Conservation (phyloP, 352 stramenopile species). For the Globisporangium paroecandrum region DNA sequence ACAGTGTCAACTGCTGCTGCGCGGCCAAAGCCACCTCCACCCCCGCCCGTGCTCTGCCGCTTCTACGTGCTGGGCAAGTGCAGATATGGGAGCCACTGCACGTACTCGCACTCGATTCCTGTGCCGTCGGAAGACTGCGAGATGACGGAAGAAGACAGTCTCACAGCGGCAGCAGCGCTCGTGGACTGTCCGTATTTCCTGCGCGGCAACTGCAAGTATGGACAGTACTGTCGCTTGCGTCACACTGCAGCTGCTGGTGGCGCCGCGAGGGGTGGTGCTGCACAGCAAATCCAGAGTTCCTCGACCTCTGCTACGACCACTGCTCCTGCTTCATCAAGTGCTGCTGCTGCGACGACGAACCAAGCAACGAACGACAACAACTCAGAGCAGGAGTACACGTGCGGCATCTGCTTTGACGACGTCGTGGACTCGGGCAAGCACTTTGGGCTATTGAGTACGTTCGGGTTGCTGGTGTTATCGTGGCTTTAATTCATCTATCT, state of each 20-base stretch:
- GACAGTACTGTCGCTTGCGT: slow-evolving; percentile 57
- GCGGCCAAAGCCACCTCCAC: slow-evolving; percentile 14
- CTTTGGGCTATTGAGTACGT: slow-evolving; percentile 74
- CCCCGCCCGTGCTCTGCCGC: slow-evolving; percentile 45
- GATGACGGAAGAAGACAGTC: slow-evolving; percentile 29
- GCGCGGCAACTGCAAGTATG: slow-evolving; percentile 75
- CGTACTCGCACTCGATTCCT: slow-evolving; percentile 63
- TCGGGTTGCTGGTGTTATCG: neutral
- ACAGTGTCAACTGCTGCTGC: neutral
- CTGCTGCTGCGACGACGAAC: slow-evolving; percentile 2
- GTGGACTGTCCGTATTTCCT: slow-evolving; percentile 78
- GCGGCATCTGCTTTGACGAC: slow-evolving; percentile 82
- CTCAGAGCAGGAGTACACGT: slow-evolving; percentile 51
- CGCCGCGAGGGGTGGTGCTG: neutral
- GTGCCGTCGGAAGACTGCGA: slow-evolving; percentile 25
- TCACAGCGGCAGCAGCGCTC: slow-evolving; percentile 46
- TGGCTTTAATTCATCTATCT: neutral
- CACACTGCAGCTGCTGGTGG: slow-evolving; percentile 23
- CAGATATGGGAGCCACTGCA: slow-evolving; percentile 65
- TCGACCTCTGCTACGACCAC: neutral
- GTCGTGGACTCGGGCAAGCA: slow-evolving; percentile 73
- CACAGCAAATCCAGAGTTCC: neutral
- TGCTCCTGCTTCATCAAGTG: neutral
- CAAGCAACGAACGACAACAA: slow-evolving; percentile 14
- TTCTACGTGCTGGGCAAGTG: slow-evolving; percentile 82